These are phyloP conservation scores for Epichloe coenophiala DNA, from an alignment of 2,329 filamentous ascomycete genomes.

Conservation along the genomic window DNA sequence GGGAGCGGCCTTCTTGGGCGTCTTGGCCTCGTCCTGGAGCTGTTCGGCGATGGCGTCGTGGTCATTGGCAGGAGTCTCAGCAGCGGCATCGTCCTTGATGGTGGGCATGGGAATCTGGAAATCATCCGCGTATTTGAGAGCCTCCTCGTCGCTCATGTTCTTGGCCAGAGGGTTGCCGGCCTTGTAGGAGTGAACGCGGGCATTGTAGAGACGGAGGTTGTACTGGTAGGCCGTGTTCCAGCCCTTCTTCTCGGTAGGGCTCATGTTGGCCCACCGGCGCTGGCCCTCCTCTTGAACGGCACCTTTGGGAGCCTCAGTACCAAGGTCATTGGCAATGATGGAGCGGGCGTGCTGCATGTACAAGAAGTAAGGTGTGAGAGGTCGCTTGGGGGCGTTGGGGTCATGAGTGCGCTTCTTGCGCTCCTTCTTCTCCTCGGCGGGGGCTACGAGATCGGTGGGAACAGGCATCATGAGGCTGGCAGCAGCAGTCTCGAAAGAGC, in stretches of 20 bases:
- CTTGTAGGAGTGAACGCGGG: constrained; percentile 52
- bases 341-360: constrained; percentile 82
- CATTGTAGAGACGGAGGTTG: constrained; percentile 53
- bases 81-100: constrained; percentile 26
- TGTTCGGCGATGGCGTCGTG: constrained; percentile 47
- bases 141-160: constrained; percentile 48
- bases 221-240: constrained; percentile 57
- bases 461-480: constrained; percentile 30
- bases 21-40: constrained; percentile 39
- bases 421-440: constrained; percentile 64
- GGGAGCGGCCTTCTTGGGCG: constrained; percentile 40
- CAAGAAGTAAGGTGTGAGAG: constrained; percentile 86
- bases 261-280: constrained; percentile 71
- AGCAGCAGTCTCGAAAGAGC: constrained; percentile 39
- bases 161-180: constrained; percentile 43
- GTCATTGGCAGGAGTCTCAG: constrained; percentile 25
- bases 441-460: constrained; percentile 24
- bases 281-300: constrained; percentile 82
- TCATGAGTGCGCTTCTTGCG: constrained; percentile 79
- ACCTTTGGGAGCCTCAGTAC: constrained; percentile 63
- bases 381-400: constrained; percentile 88
- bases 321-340: constrained; percentile 68
- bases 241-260: constrained; percentile 52
- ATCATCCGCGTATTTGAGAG: constrained; percentile 45
- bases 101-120: constrained; percentile 40